Percentiles rank a stretch among this genome's conserved stretches.
Conservation (phyloP, 176 grass and related monocot species). For the Typha latifolia region DNA sequence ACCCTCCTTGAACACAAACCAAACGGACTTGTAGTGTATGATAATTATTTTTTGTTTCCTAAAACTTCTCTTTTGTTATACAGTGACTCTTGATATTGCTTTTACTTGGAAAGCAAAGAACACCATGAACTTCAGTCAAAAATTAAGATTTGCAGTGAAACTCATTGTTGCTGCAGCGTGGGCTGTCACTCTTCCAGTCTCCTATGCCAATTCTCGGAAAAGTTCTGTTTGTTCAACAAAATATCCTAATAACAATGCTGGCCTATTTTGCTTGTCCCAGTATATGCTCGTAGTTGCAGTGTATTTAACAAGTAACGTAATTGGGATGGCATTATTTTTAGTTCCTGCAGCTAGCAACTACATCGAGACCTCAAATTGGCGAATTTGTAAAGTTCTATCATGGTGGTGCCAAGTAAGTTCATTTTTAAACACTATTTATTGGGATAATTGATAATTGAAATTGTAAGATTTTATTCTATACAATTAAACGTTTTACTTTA, state of each 20-base stretch:
- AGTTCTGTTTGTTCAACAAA: constrained; percentile 62
- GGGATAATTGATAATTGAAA: too few relatives aligned
- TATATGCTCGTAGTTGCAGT: constrained; percentile 80
- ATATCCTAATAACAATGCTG: constrained; percentile 36
- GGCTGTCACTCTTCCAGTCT: constrained; percentile 62
- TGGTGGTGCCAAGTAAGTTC: constrained; percentile 89
- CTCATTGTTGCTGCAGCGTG: constrained; percentile 56
- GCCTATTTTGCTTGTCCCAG: constrained; percentile 66
- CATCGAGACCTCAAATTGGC: constrained; percentile 72
- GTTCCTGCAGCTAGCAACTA: constrained; percentile 77
- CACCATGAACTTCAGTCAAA: constrained; percentile 54
- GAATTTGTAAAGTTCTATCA: constrained; percentile 63
- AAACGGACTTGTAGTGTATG: neutral
- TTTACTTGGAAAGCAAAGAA: constrained; percentile 72
- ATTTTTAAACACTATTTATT: neutral
- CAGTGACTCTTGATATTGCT: constrained; percentile 73
- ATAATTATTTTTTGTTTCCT: neutral
- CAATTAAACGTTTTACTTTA: too few relatives aligned
- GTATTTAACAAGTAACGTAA: constrained; percentile 67
- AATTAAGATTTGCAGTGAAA: constrained; percentile 74
- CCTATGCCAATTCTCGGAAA: constrained; percentile 65
- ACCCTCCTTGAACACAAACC: too few relatives aligned
- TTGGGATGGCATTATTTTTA: constrained; percentile 85
- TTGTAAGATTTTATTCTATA: too few relatives aligned
- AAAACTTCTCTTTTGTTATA: constrained; percentile 18